Base-by-base conservation (phyloP, 345 rosid species). In the Salix purpurea region DNA sequence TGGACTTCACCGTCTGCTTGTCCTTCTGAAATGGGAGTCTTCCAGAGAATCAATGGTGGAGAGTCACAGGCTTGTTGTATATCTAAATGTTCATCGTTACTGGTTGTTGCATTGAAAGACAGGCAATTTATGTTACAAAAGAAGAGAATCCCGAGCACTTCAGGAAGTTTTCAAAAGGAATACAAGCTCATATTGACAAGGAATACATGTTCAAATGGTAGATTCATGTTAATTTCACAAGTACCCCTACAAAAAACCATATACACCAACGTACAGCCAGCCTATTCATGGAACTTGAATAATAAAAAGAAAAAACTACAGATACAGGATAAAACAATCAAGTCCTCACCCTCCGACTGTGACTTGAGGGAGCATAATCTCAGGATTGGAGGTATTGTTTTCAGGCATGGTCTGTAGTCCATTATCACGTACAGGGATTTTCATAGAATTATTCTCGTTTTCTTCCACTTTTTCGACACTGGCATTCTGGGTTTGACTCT, bases 331-430 rank as follows among this genome's bases (percentile, higher is more conserved):
- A 16, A 21, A 50, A 69, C 62, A 79, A 77, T 46, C 73, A 76
- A 24, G 48, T 60, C 73, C 75, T 86, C 82, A 91, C 50, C 90
- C 91, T 81, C 92, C 95, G 42, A 91, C 98, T 0, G 83, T 71
- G 39, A 94, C 92, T 76, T 85, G 87, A 61, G 64, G 86, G 19
- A 88, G 79, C 84, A 87, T 86, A 34, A 87, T 85, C 80, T 91
- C 95, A 6, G 84, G 71, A 69, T 83, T 90, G 48, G 85, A 42
- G 67, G 87, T 73, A 50, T 80, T 76, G 4, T 11, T 67, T 70
- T 76, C 83, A 16, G 85, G 69, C 37, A 40, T 26, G 13, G n/a
- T 8, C 42, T 50, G 74, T 5, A n/a, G 26, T 58, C 79, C 74
- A 71, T 79, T 85, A 83, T 84, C 83, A 5, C 72, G 24, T 68